Evolutionary conservation across 2,329 filamentous ascomycete species (phyloP), one percentile per base, ranked within the genome.

Genomic region (Byssoonygena ceratinophila): DNA sequence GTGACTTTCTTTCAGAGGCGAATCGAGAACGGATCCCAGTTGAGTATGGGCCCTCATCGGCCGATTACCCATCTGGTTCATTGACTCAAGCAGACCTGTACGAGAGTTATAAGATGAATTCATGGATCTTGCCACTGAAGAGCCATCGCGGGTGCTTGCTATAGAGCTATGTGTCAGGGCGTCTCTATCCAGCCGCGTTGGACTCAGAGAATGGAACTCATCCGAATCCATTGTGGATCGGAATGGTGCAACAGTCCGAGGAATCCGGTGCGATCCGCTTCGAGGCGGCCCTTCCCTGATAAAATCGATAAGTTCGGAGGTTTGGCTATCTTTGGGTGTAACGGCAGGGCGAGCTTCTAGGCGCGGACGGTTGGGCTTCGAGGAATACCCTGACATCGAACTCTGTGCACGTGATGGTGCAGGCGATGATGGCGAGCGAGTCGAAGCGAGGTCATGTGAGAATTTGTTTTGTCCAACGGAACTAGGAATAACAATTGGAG

Each of bases 261-360:
- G 85, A 56, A 94, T 92, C 22, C 87, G 82, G 54, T 82, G 85
- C 57, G 79, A 78, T 23, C 76, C 76, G 41, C 72, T 65, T 55
- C 72, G 77, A 0, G 86, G 84, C 2, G 89, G 89, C 0, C 90
- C 91, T 64, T 87, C 83, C 43, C 90, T 83, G 58, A 98, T 94
- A 66, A 98, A 97, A 65, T 97, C 90, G 59, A 96, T 95, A 54
- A 98, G 73, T 55, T 96, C 92, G 11, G 87, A 85, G 53, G 83
- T 94, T 58, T 83, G 83, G 47, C 81, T 80, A 48, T 75, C 76
- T 53, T 72, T 73, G 46, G 82, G 76, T 14, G 81, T 76, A 39
- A 77, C 75, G 34, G 87, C 80, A 56, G 88, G 83, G 46, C 88
- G 84, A 54, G 91, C 82, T 66, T 85, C 78, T 45, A 85, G 76